These are phyloP conservation scores for Magnaporthiopsis poae DNA, from an alignment of 2,329 filamentous ascomycete genomes.

Conservation along the genomic window DNA sequence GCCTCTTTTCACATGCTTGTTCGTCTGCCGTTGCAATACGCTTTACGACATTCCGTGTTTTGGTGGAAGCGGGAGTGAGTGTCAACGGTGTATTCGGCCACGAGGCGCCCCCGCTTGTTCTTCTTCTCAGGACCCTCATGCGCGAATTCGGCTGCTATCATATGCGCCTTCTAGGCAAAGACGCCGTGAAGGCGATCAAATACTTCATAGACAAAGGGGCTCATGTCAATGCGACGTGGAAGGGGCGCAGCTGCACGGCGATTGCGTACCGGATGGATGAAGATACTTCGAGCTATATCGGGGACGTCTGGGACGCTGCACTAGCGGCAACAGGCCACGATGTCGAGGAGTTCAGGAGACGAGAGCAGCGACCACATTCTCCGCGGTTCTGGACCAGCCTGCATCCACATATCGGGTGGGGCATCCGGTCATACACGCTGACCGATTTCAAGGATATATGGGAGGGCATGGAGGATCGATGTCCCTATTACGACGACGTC, in stretches of 20 bases:
- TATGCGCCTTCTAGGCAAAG: not conserved
- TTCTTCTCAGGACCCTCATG: too few relatives aligned
- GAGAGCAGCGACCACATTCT: not conserved
- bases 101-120: too few relatives aligned
- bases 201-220: not conserved
- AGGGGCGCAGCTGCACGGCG: not conserved
- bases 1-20: too few relatives aligned
- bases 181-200: not conserved
- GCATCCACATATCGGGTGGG: not conserved
- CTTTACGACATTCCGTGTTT: too few relatives aligned
- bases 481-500: not conserved
- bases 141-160: too few relatives aligned
- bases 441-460: not conserved
- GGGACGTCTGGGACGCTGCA: not conserved
- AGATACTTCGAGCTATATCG: not conserved
- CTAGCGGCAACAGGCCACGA: not conserved
- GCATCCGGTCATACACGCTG: not conserved
- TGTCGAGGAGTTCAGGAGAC: not conserved
- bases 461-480: not conserved
- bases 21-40: fast-evolving
- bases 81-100: too few relatives aligned
- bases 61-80: too few relatives aligned
- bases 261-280: not conserved
- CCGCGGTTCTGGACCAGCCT: not conserved
- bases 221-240: not conserved